Evolutionary conservation across 164 flowering plant species (phyloP).

Genomic region (Magnolia sinica): DNA sequence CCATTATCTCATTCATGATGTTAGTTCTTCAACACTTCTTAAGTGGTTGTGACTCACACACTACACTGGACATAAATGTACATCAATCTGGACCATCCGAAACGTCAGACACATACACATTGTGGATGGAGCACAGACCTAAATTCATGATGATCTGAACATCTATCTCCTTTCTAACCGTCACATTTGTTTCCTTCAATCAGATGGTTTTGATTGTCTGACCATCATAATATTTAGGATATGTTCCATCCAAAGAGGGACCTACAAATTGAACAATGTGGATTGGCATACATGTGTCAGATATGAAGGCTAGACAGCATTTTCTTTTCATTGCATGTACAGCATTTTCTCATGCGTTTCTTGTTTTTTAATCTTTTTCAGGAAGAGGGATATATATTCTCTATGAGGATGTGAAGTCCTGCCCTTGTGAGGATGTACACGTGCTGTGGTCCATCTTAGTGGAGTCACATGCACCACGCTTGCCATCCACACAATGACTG

Average conservation of each 20-base stretch:
- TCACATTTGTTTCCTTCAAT: too few species aligned
- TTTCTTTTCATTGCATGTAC: neutral
- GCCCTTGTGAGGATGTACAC: conserved; percentile 93
- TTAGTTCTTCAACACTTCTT: neutral
- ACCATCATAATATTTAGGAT: too few species aligned
- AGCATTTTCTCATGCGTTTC: neutral
- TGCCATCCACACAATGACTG: conserved; percentile 39
- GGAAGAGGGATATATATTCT: conserved; percentile 94
- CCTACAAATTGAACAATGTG: too few species aligned
- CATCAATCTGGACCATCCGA: too few species aligned
- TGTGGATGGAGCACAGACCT: too few species aligned
- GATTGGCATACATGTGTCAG: too few species aligned
- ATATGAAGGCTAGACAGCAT: too few species aligned
- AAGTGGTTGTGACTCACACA: neutral
- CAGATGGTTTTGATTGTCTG: too few species aligned
- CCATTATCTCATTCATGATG: conserved; percentile 1
- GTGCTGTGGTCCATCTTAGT: conserved; percentile 94
- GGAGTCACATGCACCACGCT: conserved; percentile 58
- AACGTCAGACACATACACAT: too few species aligned
- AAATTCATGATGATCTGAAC: neutral
- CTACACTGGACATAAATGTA: too few species aligned
- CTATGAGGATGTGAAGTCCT: conserved; percentile 93
- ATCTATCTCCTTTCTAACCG: too few species aligned
- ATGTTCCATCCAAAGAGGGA: too few species aligned
- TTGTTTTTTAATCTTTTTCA: conserved; percentile 25